Conservation (phyloP, 495 filamentous ascomycete genomes). For the Jackrogersella multiformis region DNA sequence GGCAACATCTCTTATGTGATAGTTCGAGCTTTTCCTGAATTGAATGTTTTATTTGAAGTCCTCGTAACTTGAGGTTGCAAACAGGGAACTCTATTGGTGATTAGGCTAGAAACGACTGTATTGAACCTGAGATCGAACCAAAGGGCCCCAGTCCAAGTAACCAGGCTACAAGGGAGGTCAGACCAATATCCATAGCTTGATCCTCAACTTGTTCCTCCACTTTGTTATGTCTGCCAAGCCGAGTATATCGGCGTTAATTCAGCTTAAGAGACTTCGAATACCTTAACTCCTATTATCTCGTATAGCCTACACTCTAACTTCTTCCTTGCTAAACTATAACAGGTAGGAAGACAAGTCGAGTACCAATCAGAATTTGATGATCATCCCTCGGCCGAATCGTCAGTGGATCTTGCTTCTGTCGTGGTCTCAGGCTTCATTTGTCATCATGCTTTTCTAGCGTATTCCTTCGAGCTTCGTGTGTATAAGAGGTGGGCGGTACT, state of each 20-base stretch:
- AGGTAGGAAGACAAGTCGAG: not conserved
- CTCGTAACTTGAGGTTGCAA: no score
- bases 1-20: not conserved
- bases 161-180: no score
- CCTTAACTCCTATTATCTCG: conserved; percentile 18
- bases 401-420: not conserved
- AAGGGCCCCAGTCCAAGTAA: no score
- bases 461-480: not conserved
- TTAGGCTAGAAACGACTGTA: no score
- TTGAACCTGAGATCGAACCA: not conserved
- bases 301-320: no score
- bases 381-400: not conserved
- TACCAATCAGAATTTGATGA: conserved; percentile 10
- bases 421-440: not conserved
- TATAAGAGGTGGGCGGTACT: not conserved
- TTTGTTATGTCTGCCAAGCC: conserved; percentile 23
- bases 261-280: not conserved
- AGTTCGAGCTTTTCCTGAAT: not conserved
- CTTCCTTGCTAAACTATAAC: no score
- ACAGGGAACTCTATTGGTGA: no score
- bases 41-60: no score
- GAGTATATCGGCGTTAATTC: conserved; percentile 2
- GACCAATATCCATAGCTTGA: no score
- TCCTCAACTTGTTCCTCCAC: not conserved
- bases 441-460: not conserved